Conservation (phyloP, 2,329 filamentous ascomycete species). For the Mycogone perniciosa region DNA sequence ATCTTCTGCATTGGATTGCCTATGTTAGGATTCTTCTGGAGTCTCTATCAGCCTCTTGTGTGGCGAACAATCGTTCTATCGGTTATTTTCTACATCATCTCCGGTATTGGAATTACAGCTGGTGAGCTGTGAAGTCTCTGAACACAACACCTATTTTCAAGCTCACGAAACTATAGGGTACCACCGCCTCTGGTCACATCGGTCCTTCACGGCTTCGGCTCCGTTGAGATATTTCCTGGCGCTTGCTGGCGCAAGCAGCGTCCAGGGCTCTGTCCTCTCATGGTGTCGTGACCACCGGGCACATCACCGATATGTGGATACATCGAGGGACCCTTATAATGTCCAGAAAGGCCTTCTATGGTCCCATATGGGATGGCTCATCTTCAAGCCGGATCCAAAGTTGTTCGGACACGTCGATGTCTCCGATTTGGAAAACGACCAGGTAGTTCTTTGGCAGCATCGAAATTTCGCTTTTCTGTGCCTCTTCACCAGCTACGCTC, state of each 20-base stretch:
- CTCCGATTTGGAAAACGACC: slow-evolving; percentile 70
- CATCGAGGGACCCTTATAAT: slow-evolving; percentile 77
- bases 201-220: slow-evolving; percentile 64
- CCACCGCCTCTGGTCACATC: slow-evolving; percentile 71
- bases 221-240: slow-evolving; percentile 70
- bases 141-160: not conserved
- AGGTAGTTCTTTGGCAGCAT: slow-evolving; percentile 74
- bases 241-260: slow-evolving; percentile 66
- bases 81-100: slow-evolving; percentile 70
- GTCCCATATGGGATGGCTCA: slow-evolving; percentile 68
- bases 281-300: slow-evolving; percentile 74
- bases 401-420: slow-evolving; percentile 74
- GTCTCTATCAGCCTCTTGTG: slow-evolving; percentile 40
- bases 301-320: slow-evolving; percentile 79
- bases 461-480: slow-evolving; percentile 65
- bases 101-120: slow-evolving; percentile 65
- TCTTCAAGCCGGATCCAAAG: slow-evolving; percentile 81
- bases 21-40: not conserved
- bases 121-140: slow-evolving; percentile 36
- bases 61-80: slow-evolving; percentile 62
- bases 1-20: slow-evolving; percentile 54
- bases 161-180: slow-evolving; percentile 11
- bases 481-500: slow-evolving; percentile 61
- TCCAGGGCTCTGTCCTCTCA: slow-evolving; percentile 73
- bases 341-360: slow-evolving; percentile 73